Base-by-base conservation (phyloP, 2,329 filamentous ascomycete genomes). In the Arthrobotrys sinensis region DNA sequence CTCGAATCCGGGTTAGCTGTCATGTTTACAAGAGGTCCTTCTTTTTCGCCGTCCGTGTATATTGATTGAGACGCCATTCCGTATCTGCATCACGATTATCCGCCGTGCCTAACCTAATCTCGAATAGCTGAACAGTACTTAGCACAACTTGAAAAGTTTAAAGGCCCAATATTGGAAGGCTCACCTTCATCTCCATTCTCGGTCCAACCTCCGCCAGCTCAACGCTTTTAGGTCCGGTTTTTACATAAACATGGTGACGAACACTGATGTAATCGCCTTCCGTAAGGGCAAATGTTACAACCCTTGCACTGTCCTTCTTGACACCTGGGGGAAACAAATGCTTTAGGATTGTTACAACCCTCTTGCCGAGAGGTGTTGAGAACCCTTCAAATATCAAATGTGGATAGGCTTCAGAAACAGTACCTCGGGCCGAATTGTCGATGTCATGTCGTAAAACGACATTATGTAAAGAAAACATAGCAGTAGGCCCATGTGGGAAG, bases 301-400 rank as follows among this genome's bases (percentile, higher is more conserved):
- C 91, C 80, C 96, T 88, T 52, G 95, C 95, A 19, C 96, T 87
- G 84, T 96, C 97, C 38, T 87, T 87, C 80, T 90, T 91, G 82
- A 85, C 88, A 67, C 94, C 88, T 0, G 96, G 96, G 4, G 96
- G 96, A 82, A 97, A 99, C 1, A 97, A 86, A 81, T 99, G 95
- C 85, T 98, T 97, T 48, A 99, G 85, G 12, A 98, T 92, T 84
- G 96, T 94, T 64, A 94, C 92, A 14, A 97, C 90, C 16, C 96
- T 89, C 82, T 91, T 88, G 68, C 96, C 96, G 4, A 98, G 86
- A 38, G 89, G 89, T 4, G 92, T 93, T 4, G 88, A 92, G 85
- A 99, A 98, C 1, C 94, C 94, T 82, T 99, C 96, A 82, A 99
- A 98, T 80, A 99, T 93, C 1, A 99, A 87, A 83, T 98, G 95